A percentile compares a stretch with the other conserved stretches of the same genome.
phyloP scores from a whole-genome alignment of 208 protist genomes.

The Leishmania aethiopica region DNA sequence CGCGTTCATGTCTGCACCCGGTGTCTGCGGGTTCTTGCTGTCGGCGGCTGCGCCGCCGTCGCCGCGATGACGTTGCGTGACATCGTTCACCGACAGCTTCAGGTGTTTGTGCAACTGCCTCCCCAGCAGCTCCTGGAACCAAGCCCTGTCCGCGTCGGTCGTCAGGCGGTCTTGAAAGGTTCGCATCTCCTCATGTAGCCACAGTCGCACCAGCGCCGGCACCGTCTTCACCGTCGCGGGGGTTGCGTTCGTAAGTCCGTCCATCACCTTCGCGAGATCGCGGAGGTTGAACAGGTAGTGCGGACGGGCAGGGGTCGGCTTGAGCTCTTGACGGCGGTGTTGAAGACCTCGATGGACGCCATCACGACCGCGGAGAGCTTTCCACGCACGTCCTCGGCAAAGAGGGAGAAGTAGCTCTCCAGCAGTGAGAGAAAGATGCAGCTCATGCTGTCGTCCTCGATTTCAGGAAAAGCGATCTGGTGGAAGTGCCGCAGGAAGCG shows the following conservation, averaged over 20 bases:
- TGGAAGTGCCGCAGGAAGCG: constrained; percentile 99
- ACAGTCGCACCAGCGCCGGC: constrained; percentile 87
- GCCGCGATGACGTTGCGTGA: constrained; percentile 31
- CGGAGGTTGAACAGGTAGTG: constrained; percentile 99
- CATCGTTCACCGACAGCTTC: constrained; percentile 74
- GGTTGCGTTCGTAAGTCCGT: constrained; percentile 93
- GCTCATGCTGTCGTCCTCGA: constrained; percentile 95
- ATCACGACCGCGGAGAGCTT: constrained; percentile 81
- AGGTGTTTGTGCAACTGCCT: constrained; percentile 84
- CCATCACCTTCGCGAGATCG: constrained; percentile 97
- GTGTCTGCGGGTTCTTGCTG: neutral
- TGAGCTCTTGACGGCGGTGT: constrained; percentile 92
- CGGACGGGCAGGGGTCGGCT: constrained; percentile 97
- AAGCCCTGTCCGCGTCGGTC: constrained; percentile 84
- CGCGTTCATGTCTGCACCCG: constrained; percentile 2
- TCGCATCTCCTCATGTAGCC: constrained; percentile 96
- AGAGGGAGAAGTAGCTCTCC: constrained; percentile 90
- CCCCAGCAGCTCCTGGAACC: constrained; percentile 92
- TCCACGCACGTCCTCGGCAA: constrained; percentile 83
- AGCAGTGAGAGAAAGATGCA: constrained; percentile 97
- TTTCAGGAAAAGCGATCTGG: constrained; percentile 96
- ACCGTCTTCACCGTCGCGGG: constrained; percentile 58
- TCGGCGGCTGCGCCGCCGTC: neutral
- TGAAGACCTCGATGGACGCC: constrained; percentile 96
- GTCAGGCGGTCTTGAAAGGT: constrained; percentile 97